Base-by-base conservation (phyloP, 1,284 basidiomycete species). In the Neolentinus lepideus region DNA sequence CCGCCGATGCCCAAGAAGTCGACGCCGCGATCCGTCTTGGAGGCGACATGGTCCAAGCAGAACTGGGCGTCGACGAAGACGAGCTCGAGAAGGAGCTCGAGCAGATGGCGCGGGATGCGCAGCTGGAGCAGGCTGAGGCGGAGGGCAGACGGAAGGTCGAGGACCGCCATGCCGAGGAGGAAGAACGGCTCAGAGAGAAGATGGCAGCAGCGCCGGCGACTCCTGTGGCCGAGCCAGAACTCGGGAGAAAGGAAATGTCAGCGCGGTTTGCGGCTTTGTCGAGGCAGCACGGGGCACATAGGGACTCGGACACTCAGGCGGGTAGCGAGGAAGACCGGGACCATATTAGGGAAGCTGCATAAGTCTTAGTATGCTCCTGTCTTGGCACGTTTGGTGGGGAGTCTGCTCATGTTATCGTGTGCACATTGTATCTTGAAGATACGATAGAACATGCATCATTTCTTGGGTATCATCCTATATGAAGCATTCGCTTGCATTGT, bases 1-100 rank as follows among this genome's bases (percentile, higher is more conserved):
- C 92, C 58, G 83, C 84, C 0, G 85, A 92, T 64, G 90, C 92
- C 53, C 76, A 76, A 52, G 94, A 97, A 62, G 77, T 97, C 26
- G 88, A 96, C 62, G 81, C 90, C 27, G 84, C 85, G 1, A 84
- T 98, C 53, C 76, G 78, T 53, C 68, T 84, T 38, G 88, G 85
- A 22, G 81, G 79, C 1, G 79, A 87, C 58, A 71, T 83, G 6
- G 74, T 84, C 1, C 71, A 75, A n/a, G 71, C 72, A 0, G 80
- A 81, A 8, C 73, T 73, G 0, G 74, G 68, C 2, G 69, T 78
- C 2, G 77, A 81, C 54, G 85, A 87, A 1, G 72, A 69, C 0
- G 83, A 84, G 31, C 64, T 94, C 58, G 81, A 88, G 64, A 76
- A 72, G 46, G 84, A 89, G 64, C 70, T 84, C 59, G 69, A 71